Evolutionary conservation across 2,329 filamentous ascomycete species (phyloP), one percentile per base, ranked within the genome.

Genomic region (Cladophialophora carrionii): DNA sequence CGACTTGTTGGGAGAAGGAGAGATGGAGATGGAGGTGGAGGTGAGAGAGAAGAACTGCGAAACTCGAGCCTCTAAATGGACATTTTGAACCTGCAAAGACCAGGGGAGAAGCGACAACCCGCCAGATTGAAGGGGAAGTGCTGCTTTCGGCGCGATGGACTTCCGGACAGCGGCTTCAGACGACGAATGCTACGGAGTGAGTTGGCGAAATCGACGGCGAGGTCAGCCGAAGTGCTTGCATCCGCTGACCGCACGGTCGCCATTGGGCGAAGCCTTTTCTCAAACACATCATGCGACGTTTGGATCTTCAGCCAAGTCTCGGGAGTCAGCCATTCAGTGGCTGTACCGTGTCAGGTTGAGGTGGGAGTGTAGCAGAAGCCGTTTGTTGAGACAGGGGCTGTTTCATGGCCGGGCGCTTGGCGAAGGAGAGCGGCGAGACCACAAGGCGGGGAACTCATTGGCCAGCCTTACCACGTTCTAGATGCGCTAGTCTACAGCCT

Each of bases 101-200:
- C 60, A 64, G 49, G 58, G 61, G 54, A 64, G 24, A 57, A 52
- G 46, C 41, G 31, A 54, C 14, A 48, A 46, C 20, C 34, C 49
- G 10, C 59, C 56, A 69, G 53, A 69, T 69, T 69, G 67, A 63
- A 69, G 62, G 67, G 62, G 57, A 52, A 58, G 49, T 29, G 56
- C 31, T 61, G 29, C 52, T 67, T 62, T 69, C 67, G 67, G 67
- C 65, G 64, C 37, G 52, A 58, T 55, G 59, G 41, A 61, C 62
- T 61, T 69, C 67, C 67, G 67, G 67, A 63, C 67, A 69, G 57
- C 62, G 62, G 67, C 58, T 65, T 67, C 67, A 69, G 67, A 69
- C 67, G 29, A 34, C 67, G 63, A 69, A 48, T 60, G 64, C 60
- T 26, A 61, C 59, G 61, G 43, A 67, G 59, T 63, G 59, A 60